Base-by-base conservation (phyloP, 805 yeast species). In the Helenozyma rhizophorensis region DNA sequence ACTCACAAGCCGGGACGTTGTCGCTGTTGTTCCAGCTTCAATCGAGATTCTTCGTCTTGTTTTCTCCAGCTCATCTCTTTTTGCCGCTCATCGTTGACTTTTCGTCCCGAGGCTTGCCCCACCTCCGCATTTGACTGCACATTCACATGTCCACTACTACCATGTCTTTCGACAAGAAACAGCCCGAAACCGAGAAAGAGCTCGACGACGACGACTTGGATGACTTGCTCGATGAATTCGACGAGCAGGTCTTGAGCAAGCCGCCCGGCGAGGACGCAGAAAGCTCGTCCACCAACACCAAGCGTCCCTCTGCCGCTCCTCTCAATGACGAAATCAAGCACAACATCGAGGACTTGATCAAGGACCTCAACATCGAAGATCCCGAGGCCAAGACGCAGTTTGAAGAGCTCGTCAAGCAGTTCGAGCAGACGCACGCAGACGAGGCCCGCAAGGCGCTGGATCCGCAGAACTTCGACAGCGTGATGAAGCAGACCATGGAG, bases 161-260 rank as follows among this genome's bases (percentile, higher is more conserved):
- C n/a, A n/a, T n/a, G n/a, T n/a, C n/a, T n/a, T n/a, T n/a, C n/a
- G n/a, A n/a, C n/a, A n/a, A n/a, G n/a, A n/a, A n/a, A n/a, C n/a
- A n/a, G n/a, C n/a, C n/a, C n/a, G n/a, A n/a, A n/a, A n/a, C n/a
- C n/a, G n/a, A n/a, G n/a, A n/a, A n/a, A n/a, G n/a, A 25, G 5
- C 52, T 47, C 23, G 68, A 58, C 9, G 72, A 80, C 36, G 86
- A 80, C 48, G 94, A 85, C 45, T 70, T 85, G 41, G 95, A 85
- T 45, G 95, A 86, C 48, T 68, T 86, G 39, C 66, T 90, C 32
- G 96, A 88, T 51, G 96, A 88, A 42, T 83, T 83, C 53, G 85
- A 81, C 25, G 85, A 80, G 39, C 85, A 78, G 36, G 70, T 80
- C 1, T 62, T 83, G 35, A 72, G 72, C 38, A 68, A 75, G 43